These are phyloP conservation scores for Dimargaris verticillata DNA, from an alignment of 192 early-diverging fungal species.

Conservation along the genomic window DNA sequence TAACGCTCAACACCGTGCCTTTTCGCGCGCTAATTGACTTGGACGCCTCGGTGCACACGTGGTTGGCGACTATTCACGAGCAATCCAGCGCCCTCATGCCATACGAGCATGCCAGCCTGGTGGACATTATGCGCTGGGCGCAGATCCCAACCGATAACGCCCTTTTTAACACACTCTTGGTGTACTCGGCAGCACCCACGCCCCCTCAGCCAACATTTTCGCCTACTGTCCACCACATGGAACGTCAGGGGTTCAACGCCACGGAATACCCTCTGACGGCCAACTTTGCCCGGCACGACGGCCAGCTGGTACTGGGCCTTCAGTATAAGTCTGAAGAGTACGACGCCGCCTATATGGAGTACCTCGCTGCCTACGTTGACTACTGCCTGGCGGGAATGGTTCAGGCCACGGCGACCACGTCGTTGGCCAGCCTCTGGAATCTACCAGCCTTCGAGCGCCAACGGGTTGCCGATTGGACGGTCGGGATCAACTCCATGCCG, in stretches of 20 bases:
- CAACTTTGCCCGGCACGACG: background rate
- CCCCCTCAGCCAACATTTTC: background rate
- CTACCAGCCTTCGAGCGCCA: background rate
- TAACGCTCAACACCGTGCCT: background rate
- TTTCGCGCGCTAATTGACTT: background rate
- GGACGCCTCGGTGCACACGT: background rate
- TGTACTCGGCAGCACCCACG: too few species aligned
- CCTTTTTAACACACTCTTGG: background rate
- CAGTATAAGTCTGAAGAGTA: too few species aligned
- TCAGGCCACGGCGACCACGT: background rate
- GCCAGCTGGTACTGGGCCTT: background rate
- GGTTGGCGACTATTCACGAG: background rate
- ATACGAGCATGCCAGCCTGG: background rate
- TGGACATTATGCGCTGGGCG: conserved; percentile 3
- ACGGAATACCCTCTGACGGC: background rate
- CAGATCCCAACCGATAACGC: background rate
- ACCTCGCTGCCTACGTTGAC: background rate
- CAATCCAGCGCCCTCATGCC: background rate
- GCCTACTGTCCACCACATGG: background rate
- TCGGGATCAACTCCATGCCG: background rate
- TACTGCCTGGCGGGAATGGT: background rate
- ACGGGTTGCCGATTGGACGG: background rate
- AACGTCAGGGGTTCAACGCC: background rate
- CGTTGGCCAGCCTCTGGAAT: background rate
- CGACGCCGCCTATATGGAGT: background rate